Base-by-base conservation (phyloP, 2,329 filamentous ascomycete species). In the Xylaria multiplex region DNA sequence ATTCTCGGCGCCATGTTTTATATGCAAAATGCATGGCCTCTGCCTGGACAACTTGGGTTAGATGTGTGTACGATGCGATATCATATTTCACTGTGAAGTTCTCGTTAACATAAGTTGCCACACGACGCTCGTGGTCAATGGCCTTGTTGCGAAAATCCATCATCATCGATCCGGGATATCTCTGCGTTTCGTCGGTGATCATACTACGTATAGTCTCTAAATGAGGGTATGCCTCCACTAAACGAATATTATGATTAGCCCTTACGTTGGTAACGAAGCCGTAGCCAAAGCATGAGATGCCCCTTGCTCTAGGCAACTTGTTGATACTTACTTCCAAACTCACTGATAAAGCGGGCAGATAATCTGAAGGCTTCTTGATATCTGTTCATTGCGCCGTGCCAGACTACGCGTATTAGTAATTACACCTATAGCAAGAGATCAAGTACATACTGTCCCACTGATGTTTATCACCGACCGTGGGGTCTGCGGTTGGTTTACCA, bases 81-180 rank as follows among this genome's bases (percentile, higher is more conserved):
- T 79, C 73, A 27, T 70, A 75, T 14, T 76, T 81, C 43, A 83
- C 83, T 2, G 86, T 85, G 73, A 94, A 88, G 79, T 94, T 95
- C 74, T 94, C 92, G 13, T 90, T 86, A 1, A 94, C 80, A 73
- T 95, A 95, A 0, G 90, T 88, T 13, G 90, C 89, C 65, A 94
- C 88, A 45, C 91, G 84, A 42, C 91, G 84, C 76, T 93, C 91
- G 73, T 93, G 91, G 1, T 90, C 88, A 65, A 90, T 87, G 14
- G 92, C 92, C 77, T 94, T 93, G 80, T 93, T 95, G 79, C 93
- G 92, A 74, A 93, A 93, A 73, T 94, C 91, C 53, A 94, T 82
- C 65, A 90, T 90, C 64, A 87, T 86, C 3, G 90, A 93, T 67
- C 92, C 90, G 1, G 90, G 87, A 42, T 85, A 81, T 40, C 87